Conservation (phyloP, 2,329 filamentous ascomycete genomes). For the Cryphonectria naterciae region DNA sequence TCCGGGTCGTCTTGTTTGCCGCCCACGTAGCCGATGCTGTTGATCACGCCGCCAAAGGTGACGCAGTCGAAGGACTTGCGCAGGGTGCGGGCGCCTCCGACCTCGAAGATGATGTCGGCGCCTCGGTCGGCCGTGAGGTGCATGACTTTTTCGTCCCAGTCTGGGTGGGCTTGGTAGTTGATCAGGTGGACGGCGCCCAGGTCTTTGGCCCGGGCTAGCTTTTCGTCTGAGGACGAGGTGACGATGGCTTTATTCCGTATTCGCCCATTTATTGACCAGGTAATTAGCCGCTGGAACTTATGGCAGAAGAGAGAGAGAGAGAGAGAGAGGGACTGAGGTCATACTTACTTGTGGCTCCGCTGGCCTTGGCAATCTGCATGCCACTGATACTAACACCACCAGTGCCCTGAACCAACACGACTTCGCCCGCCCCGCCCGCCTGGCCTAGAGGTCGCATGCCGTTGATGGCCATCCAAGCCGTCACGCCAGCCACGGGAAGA, state of each 20-base stretch:
- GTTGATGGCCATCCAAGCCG: conserved; percentile 69
- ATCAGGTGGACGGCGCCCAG: conserved; percentile 57
- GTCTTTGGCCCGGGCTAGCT: conserved; percentile 49
- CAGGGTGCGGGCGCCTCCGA: conserved; percentile 56
- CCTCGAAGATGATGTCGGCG: conserved; percentile 60
- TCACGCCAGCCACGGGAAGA: conserved; percentile 64
- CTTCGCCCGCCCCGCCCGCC: conserved; percentile 49
- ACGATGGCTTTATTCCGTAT: conserved; percentile 51
- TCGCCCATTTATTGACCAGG: conserved; percentile 40
- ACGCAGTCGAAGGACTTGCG: conserved; percentile 57
- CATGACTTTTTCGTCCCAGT: conserved; percentile 56
- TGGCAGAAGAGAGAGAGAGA: conserved; percentile 19
- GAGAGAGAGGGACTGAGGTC: conserved; percentile 30
- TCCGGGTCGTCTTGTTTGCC: conserved; percentile 52
- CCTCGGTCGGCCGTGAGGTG: conserved; percentile 49
- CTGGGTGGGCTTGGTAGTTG: conserved; percentile 57
- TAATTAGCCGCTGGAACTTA: conserved; percentile 37
- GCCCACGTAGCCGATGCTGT: conserved; percentile 45
- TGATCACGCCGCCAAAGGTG: conserved; percentile 59
- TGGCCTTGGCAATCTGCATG: conserved; percentile 57
- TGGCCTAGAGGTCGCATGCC: conserved; percentile 59
- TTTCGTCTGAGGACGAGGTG: conserved; percentile 58
- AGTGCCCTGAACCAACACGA: conserved; percentile 58
- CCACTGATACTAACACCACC: conserved; percentile 57
- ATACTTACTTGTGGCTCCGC: conserved; percentile 50